Evolutionary conservation across 2,329 filamentous ascomycete species (phyloP).

Genomic region (Scytalidium sp.): DNA sequence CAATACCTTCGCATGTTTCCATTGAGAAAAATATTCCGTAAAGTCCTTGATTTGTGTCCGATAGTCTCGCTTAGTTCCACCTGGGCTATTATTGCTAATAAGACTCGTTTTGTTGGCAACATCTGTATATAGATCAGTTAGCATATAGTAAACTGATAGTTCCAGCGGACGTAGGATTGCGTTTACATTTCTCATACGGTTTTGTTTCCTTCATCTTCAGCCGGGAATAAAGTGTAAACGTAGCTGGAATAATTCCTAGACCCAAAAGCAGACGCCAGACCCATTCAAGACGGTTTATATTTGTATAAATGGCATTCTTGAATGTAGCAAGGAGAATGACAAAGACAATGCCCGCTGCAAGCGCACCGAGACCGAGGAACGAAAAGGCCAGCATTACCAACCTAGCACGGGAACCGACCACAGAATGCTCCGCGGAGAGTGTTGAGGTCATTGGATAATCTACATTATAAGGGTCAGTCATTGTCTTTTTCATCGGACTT

Average conservation of each 20-base stretch:
- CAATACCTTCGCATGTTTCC: not conserved
- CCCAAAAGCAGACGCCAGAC: constrained; percentile 4
- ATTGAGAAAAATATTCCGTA: not conserved
- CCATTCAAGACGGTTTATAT: constrained; percentile 1
- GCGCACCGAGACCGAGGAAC: not conserved
- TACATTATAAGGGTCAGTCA: not conserved
- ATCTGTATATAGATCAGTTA: not conserved
- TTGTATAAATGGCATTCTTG: not conserved
- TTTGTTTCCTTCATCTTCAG: constrained; percentile 4
- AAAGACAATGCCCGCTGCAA: constrained; percentile 1
- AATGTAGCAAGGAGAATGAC: constrained; percentile 4
- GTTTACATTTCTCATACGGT: constrained; percentile 5
- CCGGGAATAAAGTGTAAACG: not conserved
- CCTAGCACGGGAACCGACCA: not conserved
- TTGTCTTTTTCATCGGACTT: no score
- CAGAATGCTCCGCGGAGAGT: not conserved
- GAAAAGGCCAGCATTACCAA: not conserved
- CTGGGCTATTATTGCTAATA: not conserved
- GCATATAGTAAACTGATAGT: no score
- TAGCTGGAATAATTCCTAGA: constrained; percentile 2
- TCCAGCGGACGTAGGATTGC: no score
- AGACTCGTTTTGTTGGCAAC: not conserved
- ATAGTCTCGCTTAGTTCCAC: not conserved
- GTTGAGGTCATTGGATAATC: constrained; percentile 1
- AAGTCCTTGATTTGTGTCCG: not conserved